These are phyloP conservation scores for Monilinia polystroma DNA, from an alignment of 2,329 filamentous ascomycete genomes.

Conservation along the genomic window DNA sequence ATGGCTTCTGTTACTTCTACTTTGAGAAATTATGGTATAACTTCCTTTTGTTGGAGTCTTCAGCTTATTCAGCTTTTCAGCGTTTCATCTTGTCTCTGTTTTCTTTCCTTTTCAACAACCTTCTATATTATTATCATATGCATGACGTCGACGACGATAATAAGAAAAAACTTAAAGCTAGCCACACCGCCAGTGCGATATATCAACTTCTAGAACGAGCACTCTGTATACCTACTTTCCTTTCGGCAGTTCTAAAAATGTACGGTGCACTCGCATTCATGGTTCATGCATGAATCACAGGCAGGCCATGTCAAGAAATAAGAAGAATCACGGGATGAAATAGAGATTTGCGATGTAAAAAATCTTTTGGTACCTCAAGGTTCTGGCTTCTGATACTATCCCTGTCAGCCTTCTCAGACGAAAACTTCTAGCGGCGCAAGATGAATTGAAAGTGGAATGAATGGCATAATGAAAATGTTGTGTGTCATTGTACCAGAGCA, in stretches of 20 bases:
- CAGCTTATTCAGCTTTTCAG: no score
- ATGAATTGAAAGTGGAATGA: neutral
- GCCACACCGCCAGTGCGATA: slow-evolving; percentile 9
- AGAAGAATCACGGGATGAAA: slow-evolving; percentile 1
- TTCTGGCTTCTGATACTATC: neutral
- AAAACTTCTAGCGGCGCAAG: neutral
- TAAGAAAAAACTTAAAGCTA: neutral
- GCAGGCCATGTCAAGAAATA: neutral
- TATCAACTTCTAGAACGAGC: slow-evolving; percentile 13
- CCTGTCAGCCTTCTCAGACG: neutral
- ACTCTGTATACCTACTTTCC: neutral
- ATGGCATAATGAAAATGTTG: slow-evolving; percentile 1
- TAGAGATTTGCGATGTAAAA: neutral
- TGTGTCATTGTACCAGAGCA: neutral
- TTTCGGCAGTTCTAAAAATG: neutral
- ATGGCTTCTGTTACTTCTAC: no score
- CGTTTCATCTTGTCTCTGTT: no score
- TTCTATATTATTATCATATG: no score
- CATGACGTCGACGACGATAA: neutral
- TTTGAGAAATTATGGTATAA: no score
- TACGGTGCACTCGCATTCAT: slow-evolving; percentile 10
- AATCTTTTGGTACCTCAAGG: no score
- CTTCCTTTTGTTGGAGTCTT: no score
- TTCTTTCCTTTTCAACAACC: no score
- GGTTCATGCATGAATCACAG: slow-evolving; percentile 17